Evolutionary conservation across 2,329 filamentous ascomycete species (phyloP).

Genomic region (Coniella lustricola): DNA sequence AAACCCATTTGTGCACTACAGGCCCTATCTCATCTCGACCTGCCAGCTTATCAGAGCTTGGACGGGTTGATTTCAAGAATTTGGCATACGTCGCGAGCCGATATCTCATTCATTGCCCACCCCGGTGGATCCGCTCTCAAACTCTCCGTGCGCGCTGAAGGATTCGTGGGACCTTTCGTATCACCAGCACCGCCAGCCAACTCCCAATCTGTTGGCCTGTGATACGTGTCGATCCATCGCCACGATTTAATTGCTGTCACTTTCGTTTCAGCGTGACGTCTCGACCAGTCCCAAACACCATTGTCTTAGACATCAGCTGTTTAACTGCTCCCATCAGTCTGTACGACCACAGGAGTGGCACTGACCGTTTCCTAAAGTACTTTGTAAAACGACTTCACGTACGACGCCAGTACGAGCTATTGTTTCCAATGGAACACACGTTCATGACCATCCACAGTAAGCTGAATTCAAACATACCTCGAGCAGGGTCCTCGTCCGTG

Average conservation of each 20-base stretch:
- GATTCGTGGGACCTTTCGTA: slow-evolving; percentile 20
- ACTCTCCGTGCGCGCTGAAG: too few species aligned
- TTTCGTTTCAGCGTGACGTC: slow-evolving; percentile 5
- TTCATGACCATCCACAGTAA: slow-evolving; percentile 88
- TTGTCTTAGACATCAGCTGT: slow-evolving; percentile 15
- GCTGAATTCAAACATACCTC: slow-evolving; percentile 26
- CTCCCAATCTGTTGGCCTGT: slow-evolving; percentile 12
- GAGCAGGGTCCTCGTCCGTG: neutral
- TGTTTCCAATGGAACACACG: slow-evolving; percentile 64
- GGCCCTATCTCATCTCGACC: slow-evolving; percentile 9
- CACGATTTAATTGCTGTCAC: slow-evolving; percentile 21
- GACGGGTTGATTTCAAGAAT: slow-evolving; percentile 22
- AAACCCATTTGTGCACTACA: slow-evolving; percentile 8
- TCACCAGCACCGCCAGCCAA: slow-evolving; percentile 20
- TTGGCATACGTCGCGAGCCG: slow-evolving; percentile 29
- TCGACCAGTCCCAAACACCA: slow-evolving; percentile 7
- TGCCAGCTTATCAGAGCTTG: slow-evolving; percentile 13
- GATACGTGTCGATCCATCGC: slow-evolving; percentile 22
- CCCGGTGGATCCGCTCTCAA: slow-evolving; percentile 24
- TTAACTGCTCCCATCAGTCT: slow-evolving; percentile 8
- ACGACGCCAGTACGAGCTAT: slow-evolving; percentile 9
- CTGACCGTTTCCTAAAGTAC: slow-evolving; percentile 8
- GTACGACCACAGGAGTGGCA: slow-evolving; percentile 5
- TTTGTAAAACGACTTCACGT: slow-evolving; percentile 18
- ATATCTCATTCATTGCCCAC: slow-evolving; percentile 19